phyloP scores from a whole-genome alignment of 345 rosid species.

The Syzygium jambos region DNA sequence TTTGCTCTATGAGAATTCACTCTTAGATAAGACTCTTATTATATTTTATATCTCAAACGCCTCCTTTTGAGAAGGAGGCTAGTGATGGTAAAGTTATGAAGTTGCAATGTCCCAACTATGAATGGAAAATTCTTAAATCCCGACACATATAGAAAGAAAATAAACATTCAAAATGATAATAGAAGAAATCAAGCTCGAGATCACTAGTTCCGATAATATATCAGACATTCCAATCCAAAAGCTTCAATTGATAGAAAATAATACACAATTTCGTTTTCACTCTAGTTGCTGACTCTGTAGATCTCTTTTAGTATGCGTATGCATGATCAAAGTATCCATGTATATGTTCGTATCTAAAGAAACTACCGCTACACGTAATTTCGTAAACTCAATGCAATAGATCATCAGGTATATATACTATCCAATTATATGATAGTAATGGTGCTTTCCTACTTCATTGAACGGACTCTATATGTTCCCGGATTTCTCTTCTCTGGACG shows the following conservation, averaged over 20 bases:
- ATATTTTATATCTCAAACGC: neutral
- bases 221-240: neutral
- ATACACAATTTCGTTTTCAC: neutral
- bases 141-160: neutral
- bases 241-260: neutral
- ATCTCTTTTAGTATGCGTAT: neutral
- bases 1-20: neutral
- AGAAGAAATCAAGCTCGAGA: neutral
- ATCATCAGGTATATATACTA: neutral
- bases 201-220: neutral
- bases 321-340: neutral
- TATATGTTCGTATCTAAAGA: neutral
- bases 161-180: neutral
- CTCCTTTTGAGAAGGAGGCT: neutral
- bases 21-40: neutral
- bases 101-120: neutral
- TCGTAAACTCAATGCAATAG: neutral
- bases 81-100: neutral
- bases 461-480: neutral
- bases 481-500: neutral
- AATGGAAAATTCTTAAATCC: neutral
- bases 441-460: neutral
- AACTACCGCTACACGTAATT: neutral
- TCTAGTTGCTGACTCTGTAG: neutral
- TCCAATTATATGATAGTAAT: neutral